Conservation (phyloP, 2,329 filamentous ascomycete species). For the Ophiognomonia clavigignenti-juglandacearum region DNA sequence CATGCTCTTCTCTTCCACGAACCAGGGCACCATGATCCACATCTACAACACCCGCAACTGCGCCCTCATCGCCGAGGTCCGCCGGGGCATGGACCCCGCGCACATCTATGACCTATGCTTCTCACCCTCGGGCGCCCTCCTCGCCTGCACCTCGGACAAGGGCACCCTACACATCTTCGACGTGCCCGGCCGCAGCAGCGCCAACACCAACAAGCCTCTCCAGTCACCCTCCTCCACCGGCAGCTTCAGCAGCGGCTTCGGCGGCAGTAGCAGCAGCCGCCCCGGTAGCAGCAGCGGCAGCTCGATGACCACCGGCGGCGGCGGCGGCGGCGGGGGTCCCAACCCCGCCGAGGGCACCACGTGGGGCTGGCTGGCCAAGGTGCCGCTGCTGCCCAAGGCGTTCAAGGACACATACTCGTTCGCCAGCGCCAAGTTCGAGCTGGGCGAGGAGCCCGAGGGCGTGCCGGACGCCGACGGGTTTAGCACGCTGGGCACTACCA, state of each 20-base stretch:
- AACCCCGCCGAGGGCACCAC: slow-evolving; percentile 50
- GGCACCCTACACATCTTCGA: slow-evolving; percentile 94
- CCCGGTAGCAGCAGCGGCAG: slow-evolving; percentile 18
- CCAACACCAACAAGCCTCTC: slow-evolving; percentile 15
- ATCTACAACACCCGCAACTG: slow-evolving; percentile 78
- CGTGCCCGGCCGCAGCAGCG: slow-evolving; percentile 55
- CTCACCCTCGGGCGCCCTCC: slow-evolving; percentile 70
- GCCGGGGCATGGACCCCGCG: slow-evolving; percentile 83
- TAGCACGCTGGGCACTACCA: slow-evolving; percentile 43
- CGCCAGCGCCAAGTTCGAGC: slow-evolving; percentile 73
- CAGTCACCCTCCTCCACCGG: slow-evolving; percentile 13
- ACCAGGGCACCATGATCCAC: slow-evolving; percentile 79
- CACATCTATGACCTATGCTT: slow-evolving; percentile 85
- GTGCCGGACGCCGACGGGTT: slow-evolving; percentile 35
- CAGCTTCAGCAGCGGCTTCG: slow-evolving; percentile 12
- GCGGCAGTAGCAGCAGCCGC: slow-evolving; percentile 13
- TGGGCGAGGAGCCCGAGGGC: slow-evolving; percentile 60
- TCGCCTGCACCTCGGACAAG: slow-evolving; percentile 95
- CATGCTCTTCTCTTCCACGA: neutral
- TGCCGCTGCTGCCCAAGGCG: slow-evolving; percentile 78
- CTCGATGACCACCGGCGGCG: no score
- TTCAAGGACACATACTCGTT: slow-evolving; percentile 91
- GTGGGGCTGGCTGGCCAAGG: slow-evolving; percentile 78
- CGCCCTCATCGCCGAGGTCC: slow-evolving; percentile 76
- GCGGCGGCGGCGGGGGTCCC: slow-evolving; percentile 8